Base-by-base conservation (phyloP, 73 alveolate species). In the Uronychia binucleata region DNA sequence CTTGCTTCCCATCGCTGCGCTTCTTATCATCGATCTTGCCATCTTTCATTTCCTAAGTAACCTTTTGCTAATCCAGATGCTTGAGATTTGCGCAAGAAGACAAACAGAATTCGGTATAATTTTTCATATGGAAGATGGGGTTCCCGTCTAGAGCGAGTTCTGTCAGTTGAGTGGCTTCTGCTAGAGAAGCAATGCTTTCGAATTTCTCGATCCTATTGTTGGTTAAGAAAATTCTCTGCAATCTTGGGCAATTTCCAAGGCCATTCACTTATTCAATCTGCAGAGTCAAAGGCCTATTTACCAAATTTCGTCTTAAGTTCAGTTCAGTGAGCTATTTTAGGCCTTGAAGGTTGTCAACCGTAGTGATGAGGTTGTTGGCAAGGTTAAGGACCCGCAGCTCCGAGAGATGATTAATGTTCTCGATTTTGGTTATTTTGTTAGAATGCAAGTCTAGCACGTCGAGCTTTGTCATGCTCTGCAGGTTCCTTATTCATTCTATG, bases 361-460 rank as follows among this genome's bases (percentile, higher is more conserved):
- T 74, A 13, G 96, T 84, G 30, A 96, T 89, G 77, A 81, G 91
- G 84, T 96, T 96, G 87, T 96, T 96, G 0, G 99, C 98, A 34
- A 96, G 86, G 90, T 96, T 96, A 28, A 96, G 84, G 33, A 95
- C 98, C 88, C 98, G 90, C 46, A 96, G 89, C 59, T 92, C 95
- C 30, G 92, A 78, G 58, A 96, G 78, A 77, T 92, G 91, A 33
- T 91, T 77, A 26, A 96, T 90, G 60, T 95, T 95, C 82, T 96
- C 99, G 46, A 96, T 96, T 89, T 91, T 93, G 33, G 96, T 80
- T 26, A 96, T 93, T 78, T 93, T 95, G 89, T 96, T 96, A 27
- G 96, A 82, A 87, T 96, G 99, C 81, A 96, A 86, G 87, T 96
- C 99, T 32, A 96, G 97, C 57, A 96, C 98, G 86, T 96, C 99